A percentile compares a stretch with the other conserved stretches of the same genome.
phyloP scores from a whole-genome alignment of 2,329 filamentous ascomycete species.

The Alternaria viburni region DNA sequence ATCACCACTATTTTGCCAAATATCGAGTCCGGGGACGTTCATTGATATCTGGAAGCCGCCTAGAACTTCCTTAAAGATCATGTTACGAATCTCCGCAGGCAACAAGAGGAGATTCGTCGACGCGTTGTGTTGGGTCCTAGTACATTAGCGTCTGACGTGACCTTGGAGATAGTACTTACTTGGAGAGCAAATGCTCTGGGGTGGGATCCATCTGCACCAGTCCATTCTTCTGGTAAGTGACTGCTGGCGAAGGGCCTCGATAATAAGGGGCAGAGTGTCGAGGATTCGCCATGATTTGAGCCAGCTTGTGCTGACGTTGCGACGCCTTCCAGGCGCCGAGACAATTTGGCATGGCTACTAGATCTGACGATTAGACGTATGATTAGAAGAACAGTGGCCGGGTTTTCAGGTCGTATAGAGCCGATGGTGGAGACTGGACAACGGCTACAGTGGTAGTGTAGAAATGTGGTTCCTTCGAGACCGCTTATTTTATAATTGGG shows the following conservation, averaged over 20 bases:
- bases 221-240: not conserved
- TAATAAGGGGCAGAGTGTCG: not conserved
- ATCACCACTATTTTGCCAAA: not conserved
- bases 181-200: not conserved
- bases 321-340: not conserved
- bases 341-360: not conserved
- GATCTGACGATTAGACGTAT: not conserved
- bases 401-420: not conserved
- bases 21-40: not conserved
- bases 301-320: not conserved
- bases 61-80: not conserved
- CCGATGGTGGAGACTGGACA: not conserved
- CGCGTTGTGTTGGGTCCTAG: not conserved
- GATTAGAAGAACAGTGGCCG: not conserved
- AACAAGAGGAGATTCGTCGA: not conserved
- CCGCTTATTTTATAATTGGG: not conserved
- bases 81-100: not conserved
- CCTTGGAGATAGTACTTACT: not conserved
- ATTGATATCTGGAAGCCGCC: not conserved
- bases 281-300: not conserved
- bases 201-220: not conserved
- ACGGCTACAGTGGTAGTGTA: not conserved
- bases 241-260: not conserved
- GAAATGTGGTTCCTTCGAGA: not conserved
- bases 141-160: not conserved